Evolutionary conservation across 257 asterid genomes (phyloP), one percentile per base, ranked within the genome.

Genomic region (Orobanche coerulescens): DNA sequence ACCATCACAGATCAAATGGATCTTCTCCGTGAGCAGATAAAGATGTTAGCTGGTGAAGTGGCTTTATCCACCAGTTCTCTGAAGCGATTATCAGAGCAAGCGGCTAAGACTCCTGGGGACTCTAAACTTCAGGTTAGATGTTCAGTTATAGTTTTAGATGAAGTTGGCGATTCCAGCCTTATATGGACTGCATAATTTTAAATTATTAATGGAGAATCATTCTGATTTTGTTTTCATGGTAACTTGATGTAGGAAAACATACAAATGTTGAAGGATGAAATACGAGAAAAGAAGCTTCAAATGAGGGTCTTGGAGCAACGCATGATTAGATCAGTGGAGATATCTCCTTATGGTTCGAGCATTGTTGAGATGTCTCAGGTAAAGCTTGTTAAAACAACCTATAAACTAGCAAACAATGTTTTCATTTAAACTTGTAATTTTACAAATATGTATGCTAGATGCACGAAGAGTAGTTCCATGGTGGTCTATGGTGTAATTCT

Each of bases 1-100:
- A 87, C 94, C 66, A 84, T 82, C 67, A 79, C 80, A 30, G 95
- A 87, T 79, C 95, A 87, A 77, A 84, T 84, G 87, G 95, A 87
- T 76, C 94, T 87, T 66, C 76, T 77, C 9, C 77, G 80, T 2
- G 95, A 87, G 76, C 95, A 87, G 76, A 82, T 82, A 54, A 82
- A 84, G 76, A 77, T 87, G 95, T 66, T 87, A 76, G 91, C 91
- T 71, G 94, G 95, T 10, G 95, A 87, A 82, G 81, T 84, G 67
- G 95, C 95, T 57, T 67, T 87, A 49, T 75, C 80, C 65, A 76
- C 80, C 61, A 87, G 94, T 79, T 87, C 91, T 58, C 73, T 84
- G 56, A 87, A 84, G 79, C 78, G 95, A 66, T 66, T 87, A 58
- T 72, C 87, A 15, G 88, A 79, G 71, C 85, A 87, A 75, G 79